Conservation (phyloP, 306 rosid species). For the Trifolium dubium region DNA sequence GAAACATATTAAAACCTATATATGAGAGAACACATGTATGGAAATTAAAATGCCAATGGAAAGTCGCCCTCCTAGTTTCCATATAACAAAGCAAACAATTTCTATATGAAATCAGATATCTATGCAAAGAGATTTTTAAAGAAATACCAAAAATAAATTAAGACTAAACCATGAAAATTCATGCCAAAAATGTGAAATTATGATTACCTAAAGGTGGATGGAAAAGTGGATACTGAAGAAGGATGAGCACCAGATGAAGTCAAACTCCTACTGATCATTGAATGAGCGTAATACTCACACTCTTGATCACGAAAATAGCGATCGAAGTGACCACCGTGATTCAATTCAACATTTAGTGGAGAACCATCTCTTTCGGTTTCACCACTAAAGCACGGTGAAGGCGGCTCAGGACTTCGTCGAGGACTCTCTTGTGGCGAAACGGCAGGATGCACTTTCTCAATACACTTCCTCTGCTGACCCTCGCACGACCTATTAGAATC, state of each 20-base stretch:
- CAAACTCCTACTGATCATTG: constrained; percentile 51
- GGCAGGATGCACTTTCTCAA: constrained; percentile 86
- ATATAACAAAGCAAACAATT: not conserved
- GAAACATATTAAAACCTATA: not conserved
- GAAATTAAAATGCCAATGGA: constrained; percentile 24
- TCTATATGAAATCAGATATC: constrained; percentile 10
- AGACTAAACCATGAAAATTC: constrained; percentile 18
- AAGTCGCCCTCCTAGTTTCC: constrained; percentile 21
- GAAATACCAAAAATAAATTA: not conserved
- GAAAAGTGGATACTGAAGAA: constrained; percentile 58
- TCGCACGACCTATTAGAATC: constrained; percentile 47
- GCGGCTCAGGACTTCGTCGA: constrained; percentile 72
- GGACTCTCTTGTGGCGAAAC: constrained; percentile 87
- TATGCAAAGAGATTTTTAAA: not conserved
- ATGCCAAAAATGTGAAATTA: constrained; percentile 7
- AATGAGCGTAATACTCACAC: constrained; percentile 56
- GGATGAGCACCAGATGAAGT: constrained; percentile 59
- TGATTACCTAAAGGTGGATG: constrained; percentile 66
- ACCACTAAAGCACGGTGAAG: constrained; percentile 63
- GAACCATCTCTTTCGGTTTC: constrained; percentile 61
- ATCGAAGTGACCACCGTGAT: constrained; percentile 47
- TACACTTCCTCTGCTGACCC: constrained; percentile 54
- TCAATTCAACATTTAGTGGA: constrained; percentile 47
- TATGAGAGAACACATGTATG: not conserved
- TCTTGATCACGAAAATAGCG: constrained; percentile 55